Evolutionary conservation across 352 stramenopile genomes (phyloP), one percentile per base, ranked within the genome.

Genomic region (Pelagophyceae sp.): DNA sequence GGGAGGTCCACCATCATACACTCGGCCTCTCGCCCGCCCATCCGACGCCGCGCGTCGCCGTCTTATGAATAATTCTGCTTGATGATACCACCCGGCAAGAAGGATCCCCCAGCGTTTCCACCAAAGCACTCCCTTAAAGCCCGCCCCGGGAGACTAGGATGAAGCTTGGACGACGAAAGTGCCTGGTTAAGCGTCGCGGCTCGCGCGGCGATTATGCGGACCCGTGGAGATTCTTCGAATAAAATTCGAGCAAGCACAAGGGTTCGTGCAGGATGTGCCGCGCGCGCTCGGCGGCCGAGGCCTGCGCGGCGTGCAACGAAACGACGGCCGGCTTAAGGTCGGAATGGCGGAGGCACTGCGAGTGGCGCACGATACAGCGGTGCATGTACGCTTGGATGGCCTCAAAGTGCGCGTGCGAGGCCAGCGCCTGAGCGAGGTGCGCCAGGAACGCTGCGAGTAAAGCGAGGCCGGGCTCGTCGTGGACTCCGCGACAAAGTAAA

Each of bases 301-400:
- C 5, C 67, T 74, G 67, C 2, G 67, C 67, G 2, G 11, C 38
- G 33, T 31, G 17, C 35, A 74, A 37, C 33, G 0, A 11, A 2
- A 1, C 15, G 17, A 74, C 11, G 5, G 33, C 27, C 15, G 20
- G 20, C 27, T 27, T 2, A 23, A 74, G 67, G 25, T 54, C 17
- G 33, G 67, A 37, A 5, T 60, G 38, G 15, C 17, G 20, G 33
- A 91, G 81, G 27, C 86, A 71, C 38, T 72, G 83, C 19, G 82
- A 74, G 83, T 91, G 87, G 38, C 88, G 74, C 78, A 85, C 75
- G 51, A 91, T 78, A 76, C 89, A 88, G n/a, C 87, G 81, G 81
- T 90, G 85, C 32, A 91, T 67, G 64, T 91, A 91, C 19, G 87
- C 87, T 84, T 90, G 88, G n/a, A 91, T 74, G 29, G 83, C 84